Base-by-base conservation (phyloP, 2,329 filamentous ascomycete genomes). In the Teratosphaeriaceae sp. region DNA sequence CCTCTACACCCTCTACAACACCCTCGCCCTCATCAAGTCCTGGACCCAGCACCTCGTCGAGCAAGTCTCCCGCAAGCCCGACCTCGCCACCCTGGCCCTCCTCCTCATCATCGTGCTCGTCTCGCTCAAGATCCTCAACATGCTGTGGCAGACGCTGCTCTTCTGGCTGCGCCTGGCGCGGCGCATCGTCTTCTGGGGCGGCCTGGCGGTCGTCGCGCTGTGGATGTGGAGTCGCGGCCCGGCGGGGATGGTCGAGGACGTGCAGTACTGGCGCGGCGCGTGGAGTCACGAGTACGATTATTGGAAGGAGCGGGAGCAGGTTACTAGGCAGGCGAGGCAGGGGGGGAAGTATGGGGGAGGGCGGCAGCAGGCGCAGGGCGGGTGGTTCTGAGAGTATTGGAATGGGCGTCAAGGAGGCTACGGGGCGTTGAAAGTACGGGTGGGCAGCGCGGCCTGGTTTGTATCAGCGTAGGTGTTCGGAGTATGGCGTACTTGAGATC, bases 81-180 rank as follows among this genome's bases (percentile, higher is more conserved):
- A 73, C 55, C 61, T 73, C 43, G 63, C 74, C 36, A 69, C 75
- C 8, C 65, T 83, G 40, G 68, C 71, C 12, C 56, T 81, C 7
- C 68, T 85, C 3, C 65, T 82, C 34, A 53, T 80, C 22, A 66
- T 80, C 43, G 64, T 90, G 40, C 71, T 88, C 59, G 61, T 89
- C 44, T 74, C 72, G 11, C 65, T 82, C 46, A 76, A 78, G 51
- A 70, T 92, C 31, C 67, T 82, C 50, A 75, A 82, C 60, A 83
- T 84, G 68, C 69, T 88, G 15, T 79, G 81, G 48, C 77, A 86
- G 47, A 67, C 87, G 16, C 72, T 94, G 45, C 69, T 88, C 58
- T 94, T 82, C 69, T 88, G 87, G 79, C 77, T 88, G 40, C 70
- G 76, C n/a, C 59, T 94, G 43, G 72, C 73, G 9, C 62, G 86